phyloP scores from a whole-genome alignment of 2,329 filamentous ascomycete genomes.

The Fusarium circinatum region DNA sequence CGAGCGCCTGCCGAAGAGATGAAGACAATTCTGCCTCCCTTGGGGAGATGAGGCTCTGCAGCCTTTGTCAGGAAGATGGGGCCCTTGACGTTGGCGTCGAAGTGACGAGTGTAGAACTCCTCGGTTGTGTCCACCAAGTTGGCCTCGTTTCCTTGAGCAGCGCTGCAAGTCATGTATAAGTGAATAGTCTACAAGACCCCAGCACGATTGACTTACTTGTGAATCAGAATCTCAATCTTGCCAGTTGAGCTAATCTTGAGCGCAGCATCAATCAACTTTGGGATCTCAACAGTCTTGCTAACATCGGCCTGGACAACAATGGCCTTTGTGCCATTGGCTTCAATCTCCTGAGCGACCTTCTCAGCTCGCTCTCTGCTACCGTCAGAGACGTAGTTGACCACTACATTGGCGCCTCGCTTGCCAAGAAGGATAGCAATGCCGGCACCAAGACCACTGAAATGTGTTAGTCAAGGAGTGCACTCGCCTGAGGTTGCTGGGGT shows the following conservation, averaged over 20 bases:
- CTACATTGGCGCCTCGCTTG: neutral
- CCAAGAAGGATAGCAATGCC: neutral
- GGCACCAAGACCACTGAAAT: neutral
- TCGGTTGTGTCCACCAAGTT: neutral
- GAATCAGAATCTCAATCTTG: neutral
- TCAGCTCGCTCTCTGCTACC: neutral
- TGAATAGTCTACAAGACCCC: accelerated
- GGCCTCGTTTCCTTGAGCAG: neutral
- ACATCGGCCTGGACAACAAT: neutral
- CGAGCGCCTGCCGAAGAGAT: neutral
- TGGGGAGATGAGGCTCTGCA: neutral
- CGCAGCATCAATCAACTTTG: neutral
- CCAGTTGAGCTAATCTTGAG: neutral
- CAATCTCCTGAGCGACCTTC: neutral
- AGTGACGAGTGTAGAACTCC: neutral
- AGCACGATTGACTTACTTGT: neutral
- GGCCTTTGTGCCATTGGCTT: neutral
- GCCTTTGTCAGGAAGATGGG: neutral
- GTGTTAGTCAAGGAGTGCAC: neutral
- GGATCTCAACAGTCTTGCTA: neutral
- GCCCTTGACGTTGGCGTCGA: neutral
- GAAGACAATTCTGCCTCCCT: neutral
- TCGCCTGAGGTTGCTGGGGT: neutral
- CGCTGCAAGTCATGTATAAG: neutral
- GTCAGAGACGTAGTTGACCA: neutral